Conservation (phyloP, 1,139 yeast species). For the Diutina mesorugosa region DNA sequence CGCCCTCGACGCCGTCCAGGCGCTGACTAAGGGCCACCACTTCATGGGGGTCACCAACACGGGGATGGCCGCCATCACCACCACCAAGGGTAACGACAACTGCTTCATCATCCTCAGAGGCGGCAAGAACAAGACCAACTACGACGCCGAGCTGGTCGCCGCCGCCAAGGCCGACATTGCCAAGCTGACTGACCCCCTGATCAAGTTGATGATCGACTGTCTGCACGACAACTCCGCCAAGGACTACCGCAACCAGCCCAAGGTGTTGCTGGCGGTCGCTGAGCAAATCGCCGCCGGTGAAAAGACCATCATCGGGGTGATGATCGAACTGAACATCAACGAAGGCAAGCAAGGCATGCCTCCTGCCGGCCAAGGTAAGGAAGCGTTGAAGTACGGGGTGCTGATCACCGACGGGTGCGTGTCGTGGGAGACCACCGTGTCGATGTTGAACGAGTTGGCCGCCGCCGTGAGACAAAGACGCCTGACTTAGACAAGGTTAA, state of each 20-base stretch:
- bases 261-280: conserved; percentile 67
- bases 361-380: conserved; percentile 36
- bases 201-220: conserved; percentile 80
- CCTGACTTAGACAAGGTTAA: not conserved
- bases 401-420: conserved; percentile 97
- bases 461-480: conserved; percentile 67
- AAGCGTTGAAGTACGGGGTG: conserved; percentile 82
- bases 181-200: conserved; percentile 22
- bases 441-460: conserved; percentile 67
- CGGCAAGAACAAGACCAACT: conserved; percentile 88
- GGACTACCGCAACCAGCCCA: conserved; percentile 91
- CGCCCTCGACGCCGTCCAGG: conserved; percentile 87
- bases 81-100: conserved; percentile 87
- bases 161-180: conserved; percentile 49
- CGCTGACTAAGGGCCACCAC: conserved; percentile 88
- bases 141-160: conserved; percentile 65
- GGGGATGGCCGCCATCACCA: conserved; percentile 91
- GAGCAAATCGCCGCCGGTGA: conserved; percentile 79
- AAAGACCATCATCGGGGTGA: conserved; percentile 71
- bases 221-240: conserved; percentile 95
- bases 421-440: conserved; percentile 79
- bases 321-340: conserved; percentile 89
- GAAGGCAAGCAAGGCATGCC: conserved; percentile 90
- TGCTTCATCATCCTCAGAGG: conserved; percentile 90
- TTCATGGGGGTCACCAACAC: conserved; percentile 96